phyloP scores from a whole-genome alignment of 1,284 basidiomycete genomes.

The Pseudozyma sp. region DNA sequence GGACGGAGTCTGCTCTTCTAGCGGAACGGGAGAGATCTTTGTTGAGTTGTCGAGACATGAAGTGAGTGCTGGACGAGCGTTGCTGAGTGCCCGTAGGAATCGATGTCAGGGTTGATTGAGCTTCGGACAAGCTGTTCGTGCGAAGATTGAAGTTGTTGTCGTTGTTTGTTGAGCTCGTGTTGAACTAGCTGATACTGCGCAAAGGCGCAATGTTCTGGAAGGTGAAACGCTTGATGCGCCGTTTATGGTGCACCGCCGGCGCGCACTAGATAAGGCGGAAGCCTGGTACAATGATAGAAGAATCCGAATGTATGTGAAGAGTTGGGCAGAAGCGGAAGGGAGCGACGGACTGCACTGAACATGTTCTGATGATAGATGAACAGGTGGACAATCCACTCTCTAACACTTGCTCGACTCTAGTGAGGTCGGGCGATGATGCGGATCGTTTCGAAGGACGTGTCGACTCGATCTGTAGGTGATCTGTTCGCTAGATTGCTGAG shows the following conservation, averaged over 20 bases:
- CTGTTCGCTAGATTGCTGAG: neutral
- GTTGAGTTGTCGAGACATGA: conserved; percentile 50
- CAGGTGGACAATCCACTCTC: conserved; percentile 38
- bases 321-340: conserved; percentile 52
- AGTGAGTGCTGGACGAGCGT: conserved; percentile 31
- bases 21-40: conserved; percentile 40
- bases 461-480: no score
- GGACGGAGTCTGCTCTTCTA: conserved; percentile 33
- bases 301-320: conserved; percentile 53
- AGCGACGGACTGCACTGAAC: conserved; percentile 51
- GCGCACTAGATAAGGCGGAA: conserved; percentile 13
- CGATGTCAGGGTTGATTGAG: neutral
- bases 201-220: conserved; percentile 7
- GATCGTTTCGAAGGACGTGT: neutral
- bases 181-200: conserved; percentile 10
- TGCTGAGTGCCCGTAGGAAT: conserved; percentile 12
- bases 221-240: conserved; percentile 15
- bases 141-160: neutral
- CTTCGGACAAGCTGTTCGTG: neutral
- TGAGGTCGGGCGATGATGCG: conserved; percentile 13
- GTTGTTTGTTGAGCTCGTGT: conserved; percentile 3
- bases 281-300: conserved; percentile 52
- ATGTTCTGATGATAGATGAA: conserved; percentile 38
- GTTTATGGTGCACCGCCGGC: conserved; percentile 29
- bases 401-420: conserved; percentile 34